A percentile compares a stretch with the other conserved stretches of the same genome.
Conservation (phyloP, 257 asterid species). For the Nicotiana undulata region DNA sequence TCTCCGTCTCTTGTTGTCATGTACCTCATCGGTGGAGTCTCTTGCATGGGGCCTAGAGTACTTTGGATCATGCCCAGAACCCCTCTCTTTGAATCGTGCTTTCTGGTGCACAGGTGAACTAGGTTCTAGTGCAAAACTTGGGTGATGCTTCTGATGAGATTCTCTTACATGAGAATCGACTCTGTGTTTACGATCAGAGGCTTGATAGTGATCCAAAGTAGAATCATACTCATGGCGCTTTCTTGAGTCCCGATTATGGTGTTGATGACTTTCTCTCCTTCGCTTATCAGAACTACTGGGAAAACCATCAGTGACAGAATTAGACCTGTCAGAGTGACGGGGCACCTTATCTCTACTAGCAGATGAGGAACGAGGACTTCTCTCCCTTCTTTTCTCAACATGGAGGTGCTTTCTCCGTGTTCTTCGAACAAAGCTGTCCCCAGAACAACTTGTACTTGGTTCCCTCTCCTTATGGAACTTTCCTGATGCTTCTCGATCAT, state of each 20-base stretch:
- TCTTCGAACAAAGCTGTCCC: constrained; percentile 35
- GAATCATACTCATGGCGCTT: constrained; percentile 44
- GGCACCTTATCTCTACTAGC: constrained; percentile 41
- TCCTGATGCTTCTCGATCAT: constrained; percentile 20
- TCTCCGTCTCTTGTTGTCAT: constrained; percentile 20
- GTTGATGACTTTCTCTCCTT: constrained; percentile 33
- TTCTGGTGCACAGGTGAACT: constrained; percentile 23
- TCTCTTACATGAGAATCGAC: constrained; percentile 16
- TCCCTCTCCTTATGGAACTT: constrained; percentile 32
- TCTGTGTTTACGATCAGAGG: constrained; percentile 24
- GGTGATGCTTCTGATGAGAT: constrained; percentile 10
- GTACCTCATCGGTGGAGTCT: constrained; percentile 1
- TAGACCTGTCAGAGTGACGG: constrained; percentile 39
- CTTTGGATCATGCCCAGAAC: constrained; percentile 12
- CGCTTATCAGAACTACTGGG: constrained; percentile 36
- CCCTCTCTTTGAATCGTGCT: constrained; percentile 21
- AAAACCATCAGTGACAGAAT: constrained; percentile 31
- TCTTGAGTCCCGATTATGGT: constrained; percentile 38
- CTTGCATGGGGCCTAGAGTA: constrained; percentile 15
- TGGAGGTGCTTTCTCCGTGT: constrained; percentile 30
- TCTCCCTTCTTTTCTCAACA: constrained; percentile 40
- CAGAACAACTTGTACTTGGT: constrained; percentile 40
- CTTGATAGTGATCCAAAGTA: constrained; percentile 34
- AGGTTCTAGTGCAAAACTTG: constrained; percentile 12
- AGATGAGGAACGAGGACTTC: constrained; percentile 27